Percentiles rank a stretch among this genome's conserved stretches.
Evolutionary conservation across 2,329 filamentous ascomycete species (phyloP).

Genomic region (Eutypella sp.): DNA sequence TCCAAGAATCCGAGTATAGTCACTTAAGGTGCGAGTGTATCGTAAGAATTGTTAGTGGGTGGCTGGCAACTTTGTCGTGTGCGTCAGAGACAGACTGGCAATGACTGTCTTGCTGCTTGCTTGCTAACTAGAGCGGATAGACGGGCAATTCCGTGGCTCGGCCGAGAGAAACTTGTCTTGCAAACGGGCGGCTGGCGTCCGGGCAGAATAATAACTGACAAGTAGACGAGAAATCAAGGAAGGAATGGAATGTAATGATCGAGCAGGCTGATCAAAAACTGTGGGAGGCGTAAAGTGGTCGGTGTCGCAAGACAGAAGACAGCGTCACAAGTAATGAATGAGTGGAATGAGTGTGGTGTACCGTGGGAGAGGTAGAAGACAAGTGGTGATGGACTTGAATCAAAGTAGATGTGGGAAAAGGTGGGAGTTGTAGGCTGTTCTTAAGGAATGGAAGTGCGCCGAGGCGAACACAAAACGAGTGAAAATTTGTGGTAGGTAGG

Average conservation of each 20-base stretch:
- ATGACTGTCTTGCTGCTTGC: neutral
- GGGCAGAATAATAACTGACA: constrained; percentile 20
- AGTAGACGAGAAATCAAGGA: constrained; percentile 17
- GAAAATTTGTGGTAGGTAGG: constrained; percentile 19
- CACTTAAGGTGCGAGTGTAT: constrained; percentile 3
- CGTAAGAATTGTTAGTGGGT: constrained; percentile 16
- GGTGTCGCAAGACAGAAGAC: constrained; percentile 6
- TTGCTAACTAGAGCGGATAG: constrained; percentile 21
- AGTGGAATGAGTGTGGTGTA: neutral
- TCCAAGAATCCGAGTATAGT: too few species aligned
- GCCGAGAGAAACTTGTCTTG: neutral
- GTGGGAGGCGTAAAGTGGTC: neutral
- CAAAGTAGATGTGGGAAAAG: constrained; percentile 2
- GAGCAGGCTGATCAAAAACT: constrained; percentile 16
- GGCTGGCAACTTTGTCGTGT: constrained; percentile 15
- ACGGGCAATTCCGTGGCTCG: neutral
- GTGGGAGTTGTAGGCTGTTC: constrained; percentile 2
- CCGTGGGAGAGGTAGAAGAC: constrained; percentile 10
- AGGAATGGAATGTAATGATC: constrained; percentile 18
- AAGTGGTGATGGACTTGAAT: constrained; percentile 8
- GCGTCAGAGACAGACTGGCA: constrained; percentile 7
- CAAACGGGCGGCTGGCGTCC: constrained; percentile 26
- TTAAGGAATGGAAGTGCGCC: constrained; percentile 26
- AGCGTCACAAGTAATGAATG: constrained; percentile 5
- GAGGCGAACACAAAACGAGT: constrained; percentile 22